phyloP scores from a whole-genome alignment of 1,139 yeast species.

The Debaryomyces coudertii region DNA sequence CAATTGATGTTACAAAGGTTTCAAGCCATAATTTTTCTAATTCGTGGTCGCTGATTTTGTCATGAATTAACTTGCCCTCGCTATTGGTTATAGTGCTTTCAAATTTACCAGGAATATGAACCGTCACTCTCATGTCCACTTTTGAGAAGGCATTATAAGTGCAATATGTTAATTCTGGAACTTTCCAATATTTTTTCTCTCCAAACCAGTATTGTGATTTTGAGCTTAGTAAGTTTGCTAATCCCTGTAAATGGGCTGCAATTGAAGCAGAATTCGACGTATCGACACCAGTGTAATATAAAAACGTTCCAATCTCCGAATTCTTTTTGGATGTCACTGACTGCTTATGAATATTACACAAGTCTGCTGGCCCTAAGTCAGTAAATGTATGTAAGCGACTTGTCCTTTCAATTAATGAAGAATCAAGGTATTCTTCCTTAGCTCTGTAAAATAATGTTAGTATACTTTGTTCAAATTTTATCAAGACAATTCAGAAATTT shows the following conservation, averaged over 20 bases:
- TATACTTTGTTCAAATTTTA: conserved; percentile 2
- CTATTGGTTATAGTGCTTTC: conserved; percentile 49
- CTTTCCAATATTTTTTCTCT: conserved; percentile 74
- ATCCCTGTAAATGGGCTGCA: conserved; percentile 73
- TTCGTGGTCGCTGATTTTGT: conserved; percentile 38
- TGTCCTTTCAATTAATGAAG: conserved; percentile 55
- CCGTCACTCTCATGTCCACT: conserved; percentile 71
- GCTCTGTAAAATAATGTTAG: conserved; percentile 35
- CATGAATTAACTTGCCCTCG: conserved; percentile 49
- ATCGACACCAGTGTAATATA: conserved; percentile 61
- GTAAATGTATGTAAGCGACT: conserved; percentile 47
- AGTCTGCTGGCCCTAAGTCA: conserved; percentile 88
- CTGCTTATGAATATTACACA: conserved; percentile 68
- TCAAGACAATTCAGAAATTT: background rate
- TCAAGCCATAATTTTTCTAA: conserved; percentile 59
- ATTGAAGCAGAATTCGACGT: conserved; percentile 60
- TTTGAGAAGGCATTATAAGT: conserved; percentile 59
- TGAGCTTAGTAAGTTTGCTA: conserved; percentile 70
- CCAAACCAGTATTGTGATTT: conserved; percentile 62
- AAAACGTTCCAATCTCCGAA: conserved; percentile 53
- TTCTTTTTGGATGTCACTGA: conserved; percentile 43
- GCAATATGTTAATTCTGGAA: conserved; percentile 63
- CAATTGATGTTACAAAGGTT: conserved; percentile 65
- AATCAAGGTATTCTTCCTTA: conserved; percentile 53
- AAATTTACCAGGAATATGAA: conserved; percentile 65